Evolutionary conservation across 352 stramenopile species (phyloP), one percentile per base, ranked within the genome.

Genomic region (Phytophthora sansomeana): DNA sequence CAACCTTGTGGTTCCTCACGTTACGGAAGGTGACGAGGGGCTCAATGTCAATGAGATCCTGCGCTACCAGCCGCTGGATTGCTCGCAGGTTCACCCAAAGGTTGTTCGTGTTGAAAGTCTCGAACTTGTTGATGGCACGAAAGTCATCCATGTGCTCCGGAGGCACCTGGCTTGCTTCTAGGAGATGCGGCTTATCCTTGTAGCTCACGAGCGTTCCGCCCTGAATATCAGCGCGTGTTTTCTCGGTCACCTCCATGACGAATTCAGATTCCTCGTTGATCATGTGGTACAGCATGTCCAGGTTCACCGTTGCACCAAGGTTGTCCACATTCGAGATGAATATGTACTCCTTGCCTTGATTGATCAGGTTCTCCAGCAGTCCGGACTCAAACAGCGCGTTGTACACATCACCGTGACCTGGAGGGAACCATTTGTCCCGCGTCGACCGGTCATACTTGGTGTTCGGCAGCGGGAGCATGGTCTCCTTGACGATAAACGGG

Each of bases 281-380:
- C 84, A 99, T 99, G 83, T 99, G 97, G 56, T 98, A 98, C 10
- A 99, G 82, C 72, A 99, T 98, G 68, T 98, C 89, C 28, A 99
- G 75, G 69, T 99, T 91, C 63, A 99, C 90, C 5, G 96, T 99
- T 16, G 97, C 97, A 33, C 98, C 97, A 8, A 99, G 87, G 74
- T 99, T 99, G 83, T 99, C 98, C 38, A 98, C 98, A 80, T 99
- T 99, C 51, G 94, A 99, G 60, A 99, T 98, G 82, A 99, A 99
- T 71, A 99, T 98, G 84, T 99, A 99, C 74, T 99, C 98, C 72
- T 98, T 98, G 60, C 97, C 97, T 65, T 95, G 86, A 46, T 92
- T 89, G 51, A 99, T 97, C 36, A 99, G 87, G 55, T 92, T 89
- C 67, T 99, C 96, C 11, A 99, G 86, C 68, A 97, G 75, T 5